A percentile compares a stretch with the other conserved stretches of the same genome.
Evolutionary conservation across 2,329 filamentous ascomycete species (phyloP).

Genomic region (Penicillium digitatum): DNA sequence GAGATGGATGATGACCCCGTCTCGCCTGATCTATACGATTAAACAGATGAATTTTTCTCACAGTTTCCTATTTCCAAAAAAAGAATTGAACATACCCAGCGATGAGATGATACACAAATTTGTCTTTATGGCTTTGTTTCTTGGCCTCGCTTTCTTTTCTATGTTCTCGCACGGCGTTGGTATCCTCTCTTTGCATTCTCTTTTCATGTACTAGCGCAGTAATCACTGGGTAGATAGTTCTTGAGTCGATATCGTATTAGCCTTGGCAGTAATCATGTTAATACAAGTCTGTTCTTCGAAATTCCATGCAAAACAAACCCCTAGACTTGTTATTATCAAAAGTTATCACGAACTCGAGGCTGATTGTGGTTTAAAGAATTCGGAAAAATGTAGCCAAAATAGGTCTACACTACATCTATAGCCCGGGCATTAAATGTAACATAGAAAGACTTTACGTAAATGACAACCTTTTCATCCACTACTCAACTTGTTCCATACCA

Average conservation of each 20-base stretch:
- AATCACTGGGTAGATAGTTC: neutral
- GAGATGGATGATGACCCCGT: conserved; percentile 60
- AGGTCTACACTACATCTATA: no score
- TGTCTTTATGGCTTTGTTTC: neutral
- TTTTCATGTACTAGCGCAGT: neutral
- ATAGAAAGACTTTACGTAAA: no score
- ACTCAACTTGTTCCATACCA: no score
- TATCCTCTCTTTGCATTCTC: neutral
- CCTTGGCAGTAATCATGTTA: neutral
- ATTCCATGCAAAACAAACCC: neutral
- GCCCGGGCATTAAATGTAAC: no score
- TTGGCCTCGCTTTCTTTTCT: neutral
- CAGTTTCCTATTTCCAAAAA: neutral
- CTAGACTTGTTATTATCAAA: neutral
- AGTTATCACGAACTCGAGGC: neutral
- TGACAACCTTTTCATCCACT: no score
- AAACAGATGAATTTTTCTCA: neutral
- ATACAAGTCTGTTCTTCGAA: neutral
- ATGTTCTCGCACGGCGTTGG: neutral
- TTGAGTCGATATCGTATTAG: neutral
- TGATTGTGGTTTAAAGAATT: no score
- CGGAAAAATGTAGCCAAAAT: no score
- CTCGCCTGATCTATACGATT: conserved; percentile 60
- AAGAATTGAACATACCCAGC: neutral
- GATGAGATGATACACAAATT: neutral